phyloP scores from a whole-genome alignment of 495 filamentous ascomycete genomes.

The Neurospora sp. region DNA sequence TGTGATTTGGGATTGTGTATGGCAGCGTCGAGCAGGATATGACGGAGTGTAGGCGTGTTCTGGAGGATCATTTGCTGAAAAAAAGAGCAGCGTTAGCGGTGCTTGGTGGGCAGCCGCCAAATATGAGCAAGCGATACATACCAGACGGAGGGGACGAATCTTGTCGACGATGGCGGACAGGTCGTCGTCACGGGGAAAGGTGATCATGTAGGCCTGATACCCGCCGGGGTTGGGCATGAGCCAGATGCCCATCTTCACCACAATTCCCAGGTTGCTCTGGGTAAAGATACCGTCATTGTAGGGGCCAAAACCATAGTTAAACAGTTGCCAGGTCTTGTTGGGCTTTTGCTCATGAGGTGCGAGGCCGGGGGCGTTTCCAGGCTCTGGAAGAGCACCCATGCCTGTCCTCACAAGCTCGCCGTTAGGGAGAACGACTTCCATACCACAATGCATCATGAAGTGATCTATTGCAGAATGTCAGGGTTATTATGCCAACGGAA shows the following conservation, averaged over 20 bases:
- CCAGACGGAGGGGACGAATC: slow-evolving; percentile 33
- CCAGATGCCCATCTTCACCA: slow-evolving; percentile 48
- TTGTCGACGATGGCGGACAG: slow-evolving; percentile 41
- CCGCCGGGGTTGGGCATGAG: slow-evolving; percentile 43
- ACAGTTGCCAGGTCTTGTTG: slow-evolving; percentile 40
- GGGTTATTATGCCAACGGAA: not conserved
- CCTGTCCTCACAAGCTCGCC: slow-evolving; percentile 47
- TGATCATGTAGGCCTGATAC: slow-evolving; percentile 43
- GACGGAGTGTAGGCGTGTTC: slow-evolving; percentile 42
- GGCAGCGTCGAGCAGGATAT: slow-evolving; percentile 22
- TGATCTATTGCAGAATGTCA: slow-evolving; percentile 26
- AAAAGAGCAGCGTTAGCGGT: slow-evolving; percentile 43
- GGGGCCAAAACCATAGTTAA: slow-evolving; percentile 47
- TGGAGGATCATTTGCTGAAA: slow-evolving; percentile 32
- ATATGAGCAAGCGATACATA: not conserved
- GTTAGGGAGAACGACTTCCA: slow-evolving; percentile 47
- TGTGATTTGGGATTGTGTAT: not conserved
- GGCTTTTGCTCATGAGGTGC: slow-evolving; percentile 21
- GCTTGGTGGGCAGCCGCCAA: slow-evolving; percentile 34
- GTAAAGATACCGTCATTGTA: slow-evolving; percentile 48
- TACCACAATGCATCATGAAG: slow-evolving; percentile 43
- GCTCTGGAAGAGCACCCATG: slow-evolving; percentile 44
- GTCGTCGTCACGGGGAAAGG: slow-evolving; percentile 42
- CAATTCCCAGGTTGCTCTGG: slow-evolving; percentile 48
- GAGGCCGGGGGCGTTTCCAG: slow-evolving; percentile 8